A percentile compares a stretch with the other conserved stretches of the same genome.
These are phyloP conservation scores for Teunomyces funiuensis DNA, from an alignment of 805 yeast species.

Conservation along the genomic window DNA sequence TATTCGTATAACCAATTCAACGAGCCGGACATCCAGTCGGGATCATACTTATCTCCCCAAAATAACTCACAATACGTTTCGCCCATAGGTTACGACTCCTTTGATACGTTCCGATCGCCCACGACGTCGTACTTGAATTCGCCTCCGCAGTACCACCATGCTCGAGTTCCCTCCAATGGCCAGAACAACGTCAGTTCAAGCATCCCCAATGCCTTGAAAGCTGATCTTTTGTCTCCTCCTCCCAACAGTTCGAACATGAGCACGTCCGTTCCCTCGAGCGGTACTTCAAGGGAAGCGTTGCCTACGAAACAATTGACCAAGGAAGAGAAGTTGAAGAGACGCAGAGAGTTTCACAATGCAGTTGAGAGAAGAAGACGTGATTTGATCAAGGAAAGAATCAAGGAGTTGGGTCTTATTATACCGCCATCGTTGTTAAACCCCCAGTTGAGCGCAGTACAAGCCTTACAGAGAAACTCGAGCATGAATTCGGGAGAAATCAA, in stretches of 20 bases:
- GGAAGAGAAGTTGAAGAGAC: constrained; percentile 71
- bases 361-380: constrained; percentile 93
- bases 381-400: constrained; percentile 82
- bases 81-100: constrained; percentile 31
- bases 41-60: constrained; percentile 38
- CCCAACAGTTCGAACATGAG: constrained; percentile 22
- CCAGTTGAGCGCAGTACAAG: constrained; percentile 42
- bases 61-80: constrained; percentile 29
- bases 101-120: constrained; percentile 38
- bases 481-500: constrained; percentile 32
- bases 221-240: constrained; percentile 22
- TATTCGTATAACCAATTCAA: constrained; percentile 15
- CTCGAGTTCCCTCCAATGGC: constrained; percentile 13
- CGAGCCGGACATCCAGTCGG: constrained; percentile 22
- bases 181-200: constrained; percentile 18
- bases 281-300: constrained; percentile 12
- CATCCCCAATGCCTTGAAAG: constrained; percentile 19
- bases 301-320: constrained; percentile 44
- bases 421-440: constrained; percentile 70
- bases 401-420: constrained; percentile 75
- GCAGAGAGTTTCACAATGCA: constrained; percentile 90
- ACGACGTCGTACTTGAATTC: constrained; percentile 34
- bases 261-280: constrained; percentile 29
- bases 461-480: constrained; percentile 34
- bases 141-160: constrained; percentile 30